phyloP scores from a whole-genome alignment of 495 filamentous ascomycete genomes.

The Lophiotrema nucula region DNA sequence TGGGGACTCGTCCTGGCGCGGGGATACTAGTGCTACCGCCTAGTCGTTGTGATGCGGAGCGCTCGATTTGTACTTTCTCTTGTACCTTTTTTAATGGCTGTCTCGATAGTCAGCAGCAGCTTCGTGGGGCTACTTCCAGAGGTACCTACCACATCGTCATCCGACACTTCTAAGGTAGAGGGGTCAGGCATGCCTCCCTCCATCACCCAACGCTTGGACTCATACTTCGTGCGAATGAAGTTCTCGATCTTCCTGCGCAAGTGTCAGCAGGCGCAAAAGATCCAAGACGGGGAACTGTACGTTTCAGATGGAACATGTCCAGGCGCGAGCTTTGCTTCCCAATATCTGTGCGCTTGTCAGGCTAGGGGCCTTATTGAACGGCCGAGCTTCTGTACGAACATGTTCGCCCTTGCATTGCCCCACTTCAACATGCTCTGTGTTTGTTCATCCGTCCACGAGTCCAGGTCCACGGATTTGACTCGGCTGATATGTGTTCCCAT shows the following conservation, averaged over 20 bases:
- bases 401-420: conserved; percentile 95
- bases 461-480: conserved; percentile 96
- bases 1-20: conserved; percentile 41
- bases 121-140: no score
- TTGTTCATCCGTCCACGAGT: conserved; percentile 98
- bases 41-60: conserved; percentile 55
- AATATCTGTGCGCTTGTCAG: conserved; percentile 59
- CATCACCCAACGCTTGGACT: conserved; percentile 97
- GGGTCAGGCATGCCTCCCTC: conserved; percentile 93
- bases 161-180: conserved; percentile 75
- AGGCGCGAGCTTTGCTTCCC: conserved; percentile 89
- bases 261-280: no score
- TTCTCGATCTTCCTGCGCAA: conserved; percentile 85
- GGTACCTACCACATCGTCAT: conserved; percentile 53
- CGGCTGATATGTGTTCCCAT: conserved; percentile 98
- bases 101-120: no score
- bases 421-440: conserved; percentile 85
- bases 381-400: conserved; percentile 63
- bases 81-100: conserved; percentile 71
- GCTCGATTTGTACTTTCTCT: conserved; percentile 68
- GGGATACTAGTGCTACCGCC: conserved; percentile 47
- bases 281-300: no score
- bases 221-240: conserved; percentile 98
- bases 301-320: conserved; percentile 95
- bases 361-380: no score